Evolutionary conservation across 331 rosid genomes (phyloP), one percentile per base, ranked within the genome.

Genomic region (Telfairia occidentalis): DNA sequence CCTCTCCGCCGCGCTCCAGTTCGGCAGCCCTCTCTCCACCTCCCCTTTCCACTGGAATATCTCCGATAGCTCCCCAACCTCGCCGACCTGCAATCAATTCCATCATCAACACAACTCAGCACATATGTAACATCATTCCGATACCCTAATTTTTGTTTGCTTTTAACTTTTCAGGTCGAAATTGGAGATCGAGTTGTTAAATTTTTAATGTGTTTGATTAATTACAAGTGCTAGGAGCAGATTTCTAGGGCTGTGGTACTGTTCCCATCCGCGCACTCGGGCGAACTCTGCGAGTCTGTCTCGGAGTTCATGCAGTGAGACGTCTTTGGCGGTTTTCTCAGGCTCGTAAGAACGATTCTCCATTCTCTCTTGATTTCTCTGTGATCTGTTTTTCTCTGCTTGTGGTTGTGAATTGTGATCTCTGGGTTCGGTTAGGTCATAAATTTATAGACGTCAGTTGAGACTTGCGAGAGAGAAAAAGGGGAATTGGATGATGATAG

Each of bases 201-300:
- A n/a, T n/a, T 35, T 8, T 63, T 3, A 63, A n/a, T 34, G 71
- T 63, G 7, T 18, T 30, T 16, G 32, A 65, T 19, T 65, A 7
- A 65, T 67, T 67, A 89, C 96, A 32, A 89, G 96, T 61, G 97
- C 97, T 58, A 91, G 82, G 53, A 91, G 96, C 60, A 91, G 91
- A 71, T 91, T 91, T 73, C 97, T 89, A 0, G 97, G 97, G 66
- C 96, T 91, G 82, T 91, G 97, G 74, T 86, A 82, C 63, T 87
- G 91, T 7, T 87, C 88, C 96, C 97, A 91, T 79, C 90, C 92
- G 82, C 95, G 83, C 1, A 87, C 87, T 83, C 78, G 74, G 76
- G 89, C 84, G 80, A 90, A 90, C 86, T 89, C 97, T 72, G 89
- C 87, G 60, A 90, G 89, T 78, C 81, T 85, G 38, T 81, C 84